These are phyloP conservation scores for Cucurbita pepo DNA, from an alignment of 306 rosid genomes.

Conservation along the genomic window DNA sequence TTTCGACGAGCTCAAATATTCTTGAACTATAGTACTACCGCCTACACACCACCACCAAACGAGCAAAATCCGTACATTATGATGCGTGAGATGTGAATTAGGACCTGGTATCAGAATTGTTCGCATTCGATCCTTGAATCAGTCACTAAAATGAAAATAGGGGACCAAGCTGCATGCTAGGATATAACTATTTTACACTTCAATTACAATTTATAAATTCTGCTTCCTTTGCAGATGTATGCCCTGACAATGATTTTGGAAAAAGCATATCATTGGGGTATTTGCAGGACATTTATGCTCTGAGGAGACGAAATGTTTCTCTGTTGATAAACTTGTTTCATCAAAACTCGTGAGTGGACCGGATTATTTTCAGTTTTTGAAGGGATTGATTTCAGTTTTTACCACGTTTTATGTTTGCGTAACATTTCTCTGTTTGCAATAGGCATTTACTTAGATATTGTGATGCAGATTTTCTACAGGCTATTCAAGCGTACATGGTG, in stretches of 20 bases:
- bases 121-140: background rate
- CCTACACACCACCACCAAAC: background rate
- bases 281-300: constrained; percentile 16
- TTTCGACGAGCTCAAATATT: background rate
- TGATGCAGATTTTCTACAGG: constrained; percentile 60
- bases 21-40: background rate
- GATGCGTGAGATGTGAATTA: background rate
- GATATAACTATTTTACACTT: background rate
- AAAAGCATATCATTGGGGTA: constrained; percentile 32
- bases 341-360: constrained; percentile 40
- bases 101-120: background rate
- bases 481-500: constrained; percentile 87
- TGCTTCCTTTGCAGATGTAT: constrained; percentile 28
- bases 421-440: background rate
- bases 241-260: constrained; percentile 13
- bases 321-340: constrained; percentile 28
- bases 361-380: background rate
- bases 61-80: background rate
- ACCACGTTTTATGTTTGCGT: background rate
- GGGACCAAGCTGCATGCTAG: background rate
- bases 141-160: background rate
- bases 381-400: background rate
- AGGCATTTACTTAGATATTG: constrained; percentile 7
- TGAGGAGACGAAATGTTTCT: constrained; percentile 18
- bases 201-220: background rate